Conservation (phyloP, 208 protist genomes). For the Trypanosomatidae sp. region DNA sequence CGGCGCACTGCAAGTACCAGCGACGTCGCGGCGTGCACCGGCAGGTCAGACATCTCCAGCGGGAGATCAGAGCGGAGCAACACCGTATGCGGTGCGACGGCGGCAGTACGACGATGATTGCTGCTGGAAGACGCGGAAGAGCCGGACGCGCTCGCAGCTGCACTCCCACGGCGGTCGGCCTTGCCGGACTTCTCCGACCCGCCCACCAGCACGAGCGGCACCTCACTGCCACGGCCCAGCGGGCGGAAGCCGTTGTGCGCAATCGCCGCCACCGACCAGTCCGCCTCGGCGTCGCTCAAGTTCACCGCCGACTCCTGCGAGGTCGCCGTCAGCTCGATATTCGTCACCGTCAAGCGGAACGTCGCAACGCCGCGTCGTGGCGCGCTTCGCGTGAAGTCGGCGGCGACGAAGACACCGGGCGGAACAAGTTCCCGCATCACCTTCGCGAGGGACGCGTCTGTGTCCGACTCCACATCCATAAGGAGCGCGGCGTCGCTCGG, state of each 20-base stretch:
- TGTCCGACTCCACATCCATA: constrained; percentile 33
- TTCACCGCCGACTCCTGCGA: constrained; percentile 39
- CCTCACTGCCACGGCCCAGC: constrained; percentile 76
- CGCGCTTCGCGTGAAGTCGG: constrained; percentile 66
- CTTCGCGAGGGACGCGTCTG: constrained; percentile 37
- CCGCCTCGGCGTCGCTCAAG: constrained; percentile 41
- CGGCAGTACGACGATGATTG: too few relatives aligned
- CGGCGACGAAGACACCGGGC: constrained; percentile 70
- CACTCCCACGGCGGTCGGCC: not conserved
- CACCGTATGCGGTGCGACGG: too few relatives aligned
- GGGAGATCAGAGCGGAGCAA: constrained; percentile 58
- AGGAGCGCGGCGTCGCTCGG: constrained; percentile 29
- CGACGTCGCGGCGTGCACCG: constrained; percentile 81
- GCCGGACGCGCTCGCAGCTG: constrained; percentile 15
- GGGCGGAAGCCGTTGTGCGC: constrained; percentile 89
- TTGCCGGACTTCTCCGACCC: constrained; percentile 3
- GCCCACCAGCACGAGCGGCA: constrained; percentile 51
- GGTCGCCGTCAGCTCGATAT: constrained; percentile 53
- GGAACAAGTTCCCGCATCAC: constrained; percentile 79
- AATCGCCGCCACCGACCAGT: constrained; percentile 83
- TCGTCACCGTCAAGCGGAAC: constrained; percentile 61
- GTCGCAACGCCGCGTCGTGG: constrained; percentile 34
- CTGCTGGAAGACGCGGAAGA: not conserved
- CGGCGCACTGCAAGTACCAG: constrained; percentile 84
- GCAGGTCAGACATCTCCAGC: constrained; percentile 69